Base-by-base conservation (phyloP, 2,329 filamentous ascomycete species). In the Ramularia endophylla region DNA sequence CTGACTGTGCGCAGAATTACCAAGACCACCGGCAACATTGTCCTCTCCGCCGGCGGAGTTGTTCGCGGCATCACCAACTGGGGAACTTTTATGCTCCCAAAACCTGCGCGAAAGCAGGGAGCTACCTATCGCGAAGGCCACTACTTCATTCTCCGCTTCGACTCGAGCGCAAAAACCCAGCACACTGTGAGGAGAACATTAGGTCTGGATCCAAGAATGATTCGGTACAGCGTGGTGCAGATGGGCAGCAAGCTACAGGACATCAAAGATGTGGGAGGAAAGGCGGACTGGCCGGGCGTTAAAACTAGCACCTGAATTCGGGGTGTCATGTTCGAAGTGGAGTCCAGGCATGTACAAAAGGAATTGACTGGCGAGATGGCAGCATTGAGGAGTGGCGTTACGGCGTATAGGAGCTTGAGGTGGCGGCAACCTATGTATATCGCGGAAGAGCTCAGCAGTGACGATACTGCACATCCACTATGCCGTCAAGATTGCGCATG, bases 131-230 rank as follows among this genome's bases (percentile, higher is more conserved):
- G 78, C 51, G 77, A 81, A 54, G 92, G 92, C 41, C 89, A 97
- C 72, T 94, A 98, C 75, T 98, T 98, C 67, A 85, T 94, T 60
- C 86, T 98, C 85, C 86, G 92, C 56, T 98, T 95, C 73, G 92
- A 98, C 65, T 71, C 83, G 42, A 84, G 81, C 45, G 70, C 81
- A 6, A 65, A 72, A 37, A 82, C 85, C 6, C 90, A 97, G 67
- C 71, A 85, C 52, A 73, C 80, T 31, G 77, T 98, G 29, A 77
- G 83, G 47, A 75, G 75, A 46, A 90, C 85, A 13, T 74, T 98
- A 52, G 77, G 79, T 37, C 73, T 94, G 53, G 92, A 98, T 68
- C 90, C 92, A 29, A 75, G 92, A 43, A 85, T 97, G 79, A 85
- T 98, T 50, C 80, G 88, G 44, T 83, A 89, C 57, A 82, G 81